Evolutionary conservation across 768 basidiomycete species (phyloP).

Genomic region (Clitopilus passeckerianus): DNA sequence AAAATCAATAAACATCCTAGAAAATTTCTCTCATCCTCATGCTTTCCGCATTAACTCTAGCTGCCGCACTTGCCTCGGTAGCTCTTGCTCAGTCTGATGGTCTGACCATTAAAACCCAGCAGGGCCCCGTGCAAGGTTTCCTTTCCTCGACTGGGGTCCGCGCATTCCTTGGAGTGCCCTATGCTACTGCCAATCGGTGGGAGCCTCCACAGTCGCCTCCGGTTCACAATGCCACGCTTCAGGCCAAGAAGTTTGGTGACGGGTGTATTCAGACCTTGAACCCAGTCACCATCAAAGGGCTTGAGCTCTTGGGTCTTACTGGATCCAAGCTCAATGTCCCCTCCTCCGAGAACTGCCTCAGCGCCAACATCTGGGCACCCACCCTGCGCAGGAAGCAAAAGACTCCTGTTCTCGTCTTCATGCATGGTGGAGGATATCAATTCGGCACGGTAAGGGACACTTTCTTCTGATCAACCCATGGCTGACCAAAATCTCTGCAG

Average conservation of each 20-base stretch:
- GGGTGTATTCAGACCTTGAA: conserved; percentile 19
- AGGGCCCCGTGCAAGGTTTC: conserved; percentile 21
- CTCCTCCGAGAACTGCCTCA: conserved; percentile 25
- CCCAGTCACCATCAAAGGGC: conserved; percentile 11
- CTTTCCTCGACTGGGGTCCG: conserved; percentile 19
- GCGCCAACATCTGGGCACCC: conserved; percentile 29
- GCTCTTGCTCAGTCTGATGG: conserved; percentile 5
- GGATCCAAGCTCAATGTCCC: conserved; percentile 16
- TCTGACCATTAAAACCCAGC: conserved; percentile 16
- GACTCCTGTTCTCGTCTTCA: conserved; percentile 26
- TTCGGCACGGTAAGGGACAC: conserved; percentile 22
- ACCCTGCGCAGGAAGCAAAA: conserved; percentile 18
- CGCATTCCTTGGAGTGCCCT: conserved; percentile 26
- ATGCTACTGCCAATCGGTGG: conserved; percentile 23
- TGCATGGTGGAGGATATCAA: conserved; percentile 28
- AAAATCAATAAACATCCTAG: not conserved
- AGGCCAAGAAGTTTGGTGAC: conserved; percentile 19
- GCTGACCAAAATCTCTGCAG: conserved; percentile 6
- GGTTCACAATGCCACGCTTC: conserved; percentile 8
- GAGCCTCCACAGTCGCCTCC: conserved; percentile 17
- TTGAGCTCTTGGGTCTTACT: conserved; percentile 15
- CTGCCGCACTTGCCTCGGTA: not conserved
- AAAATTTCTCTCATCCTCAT: not conserved
- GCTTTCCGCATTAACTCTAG: not conserved
- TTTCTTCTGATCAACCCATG: not conserved